phyloP scores from a whole-genome alignment of 495 filamentous ascomycete species.

The Aspergillus coremiiformis region DNA sequence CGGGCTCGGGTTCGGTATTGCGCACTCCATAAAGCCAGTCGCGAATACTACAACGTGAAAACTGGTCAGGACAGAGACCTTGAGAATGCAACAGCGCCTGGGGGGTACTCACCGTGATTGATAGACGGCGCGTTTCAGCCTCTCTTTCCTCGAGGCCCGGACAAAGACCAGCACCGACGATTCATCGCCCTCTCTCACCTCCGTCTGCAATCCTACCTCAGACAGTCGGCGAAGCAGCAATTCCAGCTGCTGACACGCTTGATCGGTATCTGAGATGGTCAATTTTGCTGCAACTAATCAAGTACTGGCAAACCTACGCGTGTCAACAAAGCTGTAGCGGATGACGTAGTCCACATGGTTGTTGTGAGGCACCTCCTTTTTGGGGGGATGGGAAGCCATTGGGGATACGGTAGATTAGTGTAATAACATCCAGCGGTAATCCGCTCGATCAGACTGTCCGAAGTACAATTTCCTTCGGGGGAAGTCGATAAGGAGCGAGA shows the following conservation, averaged over 20 bases:
- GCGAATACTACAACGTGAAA: constrained; percentile 54
- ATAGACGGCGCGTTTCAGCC: constrained; percentile 50
- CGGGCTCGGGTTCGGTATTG: constrained; percentile 59
- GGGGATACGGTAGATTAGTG: neutral
- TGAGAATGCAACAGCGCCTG: neutral
- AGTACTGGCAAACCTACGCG: constrained; percentile 46
- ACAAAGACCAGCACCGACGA: constrained; percentile 77
- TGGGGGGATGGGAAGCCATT: constrained; percentile 27
- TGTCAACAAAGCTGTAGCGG: constrained; percentile 61
- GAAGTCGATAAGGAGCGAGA: neutral
- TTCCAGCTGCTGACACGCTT: constrained; percentile 65
- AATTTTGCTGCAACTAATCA: neutral
- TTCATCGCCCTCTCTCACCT: constrained; percentile 74
- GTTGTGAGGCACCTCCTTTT: constrained; percentile 38
- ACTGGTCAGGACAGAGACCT: neutral
- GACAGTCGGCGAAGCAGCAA: constrained; percentile 66
- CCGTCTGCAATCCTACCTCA: constrained; percentile 68
- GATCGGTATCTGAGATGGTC: constrained; percentile 47
- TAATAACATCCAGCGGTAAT: neutral
- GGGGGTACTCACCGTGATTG: constrained; percentile 48
- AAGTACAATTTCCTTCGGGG: neutral
- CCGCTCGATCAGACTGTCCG: neutral
- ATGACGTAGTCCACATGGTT: constrained; percentile 91
- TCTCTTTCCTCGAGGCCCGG: constrained; percentile 47
- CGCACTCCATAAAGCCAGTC: constrained; percentile 95